A percentile compares a stretch with the other conserved stretches of the same genome.
Evolutionary conservation across 805 yeast genomes (phyloP).

Genomic region (Tetrapisispora phaffii): DNA sequence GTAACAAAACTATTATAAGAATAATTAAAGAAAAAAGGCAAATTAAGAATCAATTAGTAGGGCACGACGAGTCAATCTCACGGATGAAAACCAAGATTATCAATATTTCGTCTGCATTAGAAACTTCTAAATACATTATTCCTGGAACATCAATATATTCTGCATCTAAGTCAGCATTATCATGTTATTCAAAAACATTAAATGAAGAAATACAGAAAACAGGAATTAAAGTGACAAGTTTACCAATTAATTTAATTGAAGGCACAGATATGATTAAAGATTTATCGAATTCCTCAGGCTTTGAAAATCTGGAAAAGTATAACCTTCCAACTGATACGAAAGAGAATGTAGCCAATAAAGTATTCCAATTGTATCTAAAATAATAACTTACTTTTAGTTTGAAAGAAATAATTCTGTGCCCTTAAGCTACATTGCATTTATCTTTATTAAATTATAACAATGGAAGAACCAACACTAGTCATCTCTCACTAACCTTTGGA

Average conservation of each 20-base stretch:
- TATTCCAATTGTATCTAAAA: background rate
- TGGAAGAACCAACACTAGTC: no score
- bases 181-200: constrained; percentile 19
- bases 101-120: constrained; percentile 25
- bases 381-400: background rate
- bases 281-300: background rate
- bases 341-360: background rate
- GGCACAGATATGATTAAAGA: constrained; percentile 24
- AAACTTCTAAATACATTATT: constrained; percentile 8
- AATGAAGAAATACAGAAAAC: constrained; percentile 14
- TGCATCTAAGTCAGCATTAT: constrained; percentile 26
- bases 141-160: constrained; percentile 27
- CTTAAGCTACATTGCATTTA: no score
- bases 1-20: constrained; percentile 14
- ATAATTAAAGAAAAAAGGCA: constrained; percentile 14
- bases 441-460: no score
- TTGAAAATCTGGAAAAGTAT: background rate
- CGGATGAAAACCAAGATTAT: constrained; percentile 8
- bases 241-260: constrained; percentile 19
- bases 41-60: background rate
- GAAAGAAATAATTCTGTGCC: no score
- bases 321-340: background rate
- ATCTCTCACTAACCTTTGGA: no score
- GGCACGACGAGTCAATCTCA: background rate
- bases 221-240: constrained; percentile 11